Base-by-base conservation (phyloP, 768 basidiomycete species). In the Rhizopogon salebrosus region DNA sequence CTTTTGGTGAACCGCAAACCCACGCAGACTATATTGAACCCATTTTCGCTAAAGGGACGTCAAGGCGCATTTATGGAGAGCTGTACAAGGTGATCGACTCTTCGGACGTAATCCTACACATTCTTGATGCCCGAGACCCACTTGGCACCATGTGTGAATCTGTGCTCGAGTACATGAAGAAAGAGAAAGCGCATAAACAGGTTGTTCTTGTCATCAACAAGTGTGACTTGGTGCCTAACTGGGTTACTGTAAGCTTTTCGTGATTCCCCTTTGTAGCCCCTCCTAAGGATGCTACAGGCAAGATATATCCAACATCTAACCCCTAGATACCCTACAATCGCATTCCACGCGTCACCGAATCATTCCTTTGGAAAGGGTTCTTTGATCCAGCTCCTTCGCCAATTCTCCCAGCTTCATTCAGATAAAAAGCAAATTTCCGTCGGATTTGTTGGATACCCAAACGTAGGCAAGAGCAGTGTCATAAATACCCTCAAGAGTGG, bases 391-490 rank as follows among this genome's bases (percentile, higher is more conserved):
- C 82, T 98, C 41, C 80, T 99, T 41, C 83, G 97, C 24, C 97
- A 98, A 65, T 99, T 99, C 70, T 89, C 94, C 4, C 91, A 92
- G 60, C 82, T 98, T 35, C 97, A 98, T 70, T 91, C 92, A 10
- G 97, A 99, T 75, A 98, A 97, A 77, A 98, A 97, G 73, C 95
- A 99, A 68, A 98, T 99, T 61, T 95, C 92, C 18, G 94, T 99
- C 58, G 95, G 95, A 13, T 92, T 99, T 66, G 82, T 99, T 60
- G 95, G 97, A 46, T 99, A 99, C 71, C 95, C 97, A 7, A 99
- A 99, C 66, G 94, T 97, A 55, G 95, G 95, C 14, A 99, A 98
- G 73, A 92, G 89, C 59, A 89, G 87, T 66, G 91, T 99, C 54
- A 99, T 99, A 72, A 98, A 99, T 73, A 98, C 95, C 35, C 80